Evolutionary conservation across 2,329 filamentous ascomycete genomes (phyloP).

Genomic region (Coniochaeta hoffmannii): DNA sequence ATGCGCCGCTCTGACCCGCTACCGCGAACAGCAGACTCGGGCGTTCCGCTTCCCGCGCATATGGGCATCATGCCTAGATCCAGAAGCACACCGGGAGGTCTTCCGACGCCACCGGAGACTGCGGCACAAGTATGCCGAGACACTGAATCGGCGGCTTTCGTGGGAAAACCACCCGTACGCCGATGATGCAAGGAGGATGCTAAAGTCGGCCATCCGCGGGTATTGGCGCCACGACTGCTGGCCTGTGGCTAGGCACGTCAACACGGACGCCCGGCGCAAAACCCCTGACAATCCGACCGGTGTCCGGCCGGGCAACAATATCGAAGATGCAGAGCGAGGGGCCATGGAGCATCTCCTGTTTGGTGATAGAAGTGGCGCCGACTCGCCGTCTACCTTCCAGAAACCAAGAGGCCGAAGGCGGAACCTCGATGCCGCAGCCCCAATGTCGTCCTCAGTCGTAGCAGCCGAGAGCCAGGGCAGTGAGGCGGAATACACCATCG

Average conservation of each 20-base stretch:
- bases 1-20: constrained; percentile 14
- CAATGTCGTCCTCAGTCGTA: neutral
- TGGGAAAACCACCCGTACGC: constrained; percentile 34
- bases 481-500: constrained; percentile 35
- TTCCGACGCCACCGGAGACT: constrained; percentile 34
- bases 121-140: constrained; percentile 38
- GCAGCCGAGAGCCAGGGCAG: neutral
- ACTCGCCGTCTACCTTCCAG: constrained; percentile 23
- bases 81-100: constrained; percentile 32
- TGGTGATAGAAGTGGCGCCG: constrained; percentile 16
- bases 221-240: constrained; percentile 24
- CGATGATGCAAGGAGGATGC: constrained; percentile 25
- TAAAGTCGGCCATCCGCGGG: constrained; percentile 34
- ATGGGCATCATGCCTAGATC: constrained; percentile 36
- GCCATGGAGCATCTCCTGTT: constrained; percentile 36
- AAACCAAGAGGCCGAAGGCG: constrained; percentile 15
- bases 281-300: constrained; percentile 27
- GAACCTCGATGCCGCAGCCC: neutral
- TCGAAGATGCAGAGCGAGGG: constrained; percentile 36
- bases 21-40: constrained; percentile 36
- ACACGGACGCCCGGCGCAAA: constrained; percentile 24
- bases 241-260: constrained; percentile 24
- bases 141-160: constrained; percentile 32
- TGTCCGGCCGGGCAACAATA: constrained; percentile 30
- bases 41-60: constrained; percentile 37